These are phyloP conservation scores for Aspergillus sp. DNA, from an alignment of 2,329 filamentous ascomycete species.

Conservation along the genomic window DNA sequence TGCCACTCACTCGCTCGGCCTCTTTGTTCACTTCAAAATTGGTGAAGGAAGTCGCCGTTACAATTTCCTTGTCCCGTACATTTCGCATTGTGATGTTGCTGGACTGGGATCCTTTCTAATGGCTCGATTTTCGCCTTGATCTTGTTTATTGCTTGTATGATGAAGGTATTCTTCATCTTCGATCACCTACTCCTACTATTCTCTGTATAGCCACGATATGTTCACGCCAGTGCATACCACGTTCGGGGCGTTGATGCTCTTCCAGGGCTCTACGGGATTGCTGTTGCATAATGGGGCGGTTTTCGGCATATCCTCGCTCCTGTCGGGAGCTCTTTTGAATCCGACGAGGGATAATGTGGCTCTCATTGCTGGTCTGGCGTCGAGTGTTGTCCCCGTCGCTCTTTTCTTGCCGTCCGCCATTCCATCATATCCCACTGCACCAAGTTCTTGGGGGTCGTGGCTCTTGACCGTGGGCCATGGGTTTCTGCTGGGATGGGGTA, in stretches of 20 bases:
- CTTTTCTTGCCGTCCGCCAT: slow-evolving; percentile 48
- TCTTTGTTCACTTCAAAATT: too few species aligned
- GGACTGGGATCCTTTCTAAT: too few species aligned
- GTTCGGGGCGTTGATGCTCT: slow-evolving; percentile 54
- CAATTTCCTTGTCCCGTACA: too few species aligned
- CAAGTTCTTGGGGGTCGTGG: slow-evolving; percentile 37
- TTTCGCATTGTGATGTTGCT: too few species aligned
- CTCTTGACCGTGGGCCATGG: slow-evolving; percentile 46
- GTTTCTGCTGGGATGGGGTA: slow-evolving; percentile 54
- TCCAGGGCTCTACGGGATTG: slow-evolving; percentile 53
- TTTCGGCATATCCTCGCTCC: slow-evolving; percentile 53
- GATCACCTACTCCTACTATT: neutral
- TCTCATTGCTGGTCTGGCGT: slow-evolving; percentile 50
- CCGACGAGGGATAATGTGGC: slow-evolving; percentile 47
- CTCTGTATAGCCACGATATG: slow-evolving; percentile 36
- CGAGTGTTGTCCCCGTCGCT: slow-evolving; percentile 47
- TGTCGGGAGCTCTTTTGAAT: slow-evolving; percentile 45
- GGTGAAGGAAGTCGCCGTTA: too few species aligned
- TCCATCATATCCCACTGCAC: slow-evolving; percentile 44
- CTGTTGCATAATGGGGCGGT: slow-evolving; percentile 55
- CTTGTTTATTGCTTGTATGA: too few species aligned
- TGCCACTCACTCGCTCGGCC: too few species aligned
- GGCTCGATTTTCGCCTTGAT: too few species aligned
- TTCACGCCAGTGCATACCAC: slow-evolving; percentile 57
- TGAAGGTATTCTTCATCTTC: too few species aligned